A percentile compares a stretch with the other conserved stretches of the same genome.
Evolutionary conservation across 495 filamentous ascomycete species (phyloP).

Genomic region (Recurvomyces mirabilis): DNA sequence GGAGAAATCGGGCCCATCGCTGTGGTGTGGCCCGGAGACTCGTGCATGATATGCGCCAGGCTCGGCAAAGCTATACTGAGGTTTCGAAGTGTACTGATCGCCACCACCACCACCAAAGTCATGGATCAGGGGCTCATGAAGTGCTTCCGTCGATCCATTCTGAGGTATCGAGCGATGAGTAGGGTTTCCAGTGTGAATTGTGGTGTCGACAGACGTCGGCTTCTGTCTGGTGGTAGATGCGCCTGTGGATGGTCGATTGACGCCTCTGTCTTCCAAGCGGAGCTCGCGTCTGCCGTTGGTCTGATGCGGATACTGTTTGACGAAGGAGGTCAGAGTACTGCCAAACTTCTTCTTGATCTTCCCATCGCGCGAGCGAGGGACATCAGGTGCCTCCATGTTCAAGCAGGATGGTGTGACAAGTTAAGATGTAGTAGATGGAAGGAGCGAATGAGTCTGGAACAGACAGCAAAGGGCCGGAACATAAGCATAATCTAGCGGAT

Average conservation of each 20-base stretch:
- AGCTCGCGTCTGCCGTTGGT: slow-evolving; percentile 9
- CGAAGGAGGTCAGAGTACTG: slow-evolving; percentile 11
- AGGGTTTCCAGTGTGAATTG: background rate
- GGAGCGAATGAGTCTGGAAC: background rate
- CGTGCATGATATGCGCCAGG: no score
- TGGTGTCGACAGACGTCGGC: background rate
- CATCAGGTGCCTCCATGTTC: slow-evolving; percentile 9
- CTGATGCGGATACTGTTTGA: slow-evolving; percentile 19
- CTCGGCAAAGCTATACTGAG: no score
- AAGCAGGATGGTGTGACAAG: background rate
- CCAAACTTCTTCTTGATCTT: slow-evolving; percentile 8
- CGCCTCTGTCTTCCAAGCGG: background rate
- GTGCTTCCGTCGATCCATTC: background rate
- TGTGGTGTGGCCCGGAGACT: no score
- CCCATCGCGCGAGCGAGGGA: slow-evolving; percentile 11
- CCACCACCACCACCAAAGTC: no score
- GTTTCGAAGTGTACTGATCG: no score
- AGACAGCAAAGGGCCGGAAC: no score
- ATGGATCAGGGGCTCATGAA: slow-evolving; percentile 20
- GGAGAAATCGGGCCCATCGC: no score
- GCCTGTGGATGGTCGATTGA: background rate
- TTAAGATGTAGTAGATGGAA: background rate
- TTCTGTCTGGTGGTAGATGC: background rate
- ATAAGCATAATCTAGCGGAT: no score
- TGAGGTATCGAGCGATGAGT: no score